Base-by-base conservation (phyloP, 2,329 filamentous ascomycete genomes). In the Talaromyces sp. region DNA sequence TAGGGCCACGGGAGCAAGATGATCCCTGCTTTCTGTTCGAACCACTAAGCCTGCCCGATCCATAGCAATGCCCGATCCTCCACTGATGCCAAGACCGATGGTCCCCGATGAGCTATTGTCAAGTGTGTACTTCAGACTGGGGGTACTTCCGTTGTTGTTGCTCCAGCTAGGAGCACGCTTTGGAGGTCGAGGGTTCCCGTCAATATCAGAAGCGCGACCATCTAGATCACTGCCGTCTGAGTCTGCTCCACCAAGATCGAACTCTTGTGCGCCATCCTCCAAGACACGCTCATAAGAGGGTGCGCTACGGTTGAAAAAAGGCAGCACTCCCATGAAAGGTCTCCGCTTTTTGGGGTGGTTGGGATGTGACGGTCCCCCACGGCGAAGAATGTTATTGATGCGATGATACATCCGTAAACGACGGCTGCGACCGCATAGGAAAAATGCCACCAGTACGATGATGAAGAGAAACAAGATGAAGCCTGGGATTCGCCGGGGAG, bases 21-120 rank as follows among this genome's bases (percentile, higher is more conserved):
- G 81, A 68, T 97, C 94, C 48, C 91, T 81, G 68, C 91, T 96
- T 68, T 97, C 93, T 0, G 90, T 95, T 61, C 93, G 80, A 2
- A 91, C 83, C 49, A 90, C 86, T 58, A 97, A 70, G 1, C 92
- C 92, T 42, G 83, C 86, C 35, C 91, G 74, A 50, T 84, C 82
- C 60, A 83, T 82, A 9, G 78, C 69, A 57, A 77, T 65, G 52
- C 67, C 55, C 65, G 63, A 47, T 44, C 68, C 62, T 40, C 57
- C 61, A 40, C 69, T 64, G 58, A 74, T 68, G 37, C 73, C 69
- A 51, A 73, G 54, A 24, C 71, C 68, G 42, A 74, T 68, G 6
- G 69, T 72, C 19, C 64, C 68, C 1, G 68, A 68, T n/a, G 73
- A 75, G n/a, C 67, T 64, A 47, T 74, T 75, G 52, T 75, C 74